Evolutionary conservation across 2,329 filamentous ascomycete species (phyloP).

Genomic region (Xylaria sp.): DNA sequence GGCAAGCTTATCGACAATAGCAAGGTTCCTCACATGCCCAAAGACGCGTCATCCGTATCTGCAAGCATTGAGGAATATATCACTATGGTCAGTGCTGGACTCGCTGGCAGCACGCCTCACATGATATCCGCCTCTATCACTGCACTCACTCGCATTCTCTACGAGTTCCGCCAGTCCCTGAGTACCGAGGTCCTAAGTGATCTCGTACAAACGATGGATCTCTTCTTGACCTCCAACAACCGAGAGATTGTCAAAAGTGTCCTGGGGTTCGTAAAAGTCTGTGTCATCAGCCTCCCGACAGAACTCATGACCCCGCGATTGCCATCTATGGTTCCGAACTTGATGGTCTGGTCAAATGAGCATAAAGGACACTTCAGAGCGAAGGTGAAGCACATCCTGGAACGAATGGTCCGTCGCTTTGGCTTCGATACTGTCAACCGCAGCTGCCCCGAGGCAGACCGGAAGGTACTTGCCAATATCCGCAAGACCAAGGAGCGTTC

Average conservation of each 20-base stretch:
- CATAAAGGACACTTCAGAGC: slow-evolving; percentile 97
- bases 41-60: slow-evolving; percentile 73
- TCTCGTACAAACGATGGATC: slow-evolving; percentile 90
- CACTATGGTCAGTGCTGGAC: slow-evolving; percentile 95
- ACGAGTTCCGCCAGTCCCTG: slow-evolving; percentile 79
- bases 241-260: slow-evolving; percentile 95
- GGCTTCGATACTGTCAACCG: slow-evolving; percentile 80
- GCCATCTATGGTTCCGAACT: slow-evolving; percentile 77
- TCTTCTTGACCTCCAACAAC: slow-evolving; percentile 95
- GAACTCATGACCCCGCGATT: slow-evolving; percentile 80
- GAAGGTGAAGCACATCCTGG: slow-evolving; percentile 97
- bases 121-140: slow-evolving; percentile 99
- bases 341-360: slow-evolving; percentile 96
- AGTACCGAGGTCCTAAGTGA: slow-evolving; percentile 73
- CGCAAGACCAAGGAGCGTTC: slow-evolving; percentile 90
- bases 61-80: slow-evolving; percentile 94
- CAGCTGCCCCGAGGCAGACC: slow-evolving; percentile 81
- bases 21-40: slow-evolving; percentile 84
- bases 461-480: slow-evolving; percentile 90
- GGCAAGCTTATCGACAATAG: slow-evolving; percentile 80
- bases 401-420: slow-evolving; percentile 90
- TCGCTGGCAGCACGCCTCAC: slow-evolving; percentile 89
- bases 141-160: slow-evolving; percentile 88
- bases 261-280: slow-evolving; percentile 95
- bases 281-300: slow-evolving; percentile 80